Evolutionary conservation across 116 monocot species (phyloP).

Genomic region (Phalaenopsis hybrid): DNA sequence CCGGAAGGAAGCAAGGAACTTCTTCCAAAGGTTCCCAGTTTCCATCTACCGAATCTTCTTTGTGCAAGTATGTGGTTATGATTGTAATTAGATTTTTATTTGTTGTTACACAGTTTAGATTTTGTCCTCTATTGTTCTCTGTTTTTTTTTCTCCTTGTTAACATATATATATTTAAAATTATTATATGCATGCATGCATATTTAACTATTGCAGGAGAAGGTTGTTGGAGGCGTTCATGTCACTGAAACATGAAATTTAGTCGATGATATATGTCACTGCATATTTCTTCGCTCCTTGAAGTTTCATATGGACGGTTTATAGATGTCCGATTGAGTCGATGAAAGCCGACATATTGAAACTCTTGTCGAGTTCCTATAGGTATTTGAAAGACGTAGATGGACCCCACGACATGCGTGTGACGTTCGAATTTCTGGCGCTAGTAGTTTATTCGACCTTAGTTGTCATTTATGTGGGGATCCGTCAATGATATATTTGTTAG

Average conservation of each 20-base stretch:
- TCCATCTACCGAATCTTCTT: conserved; percentile 60
- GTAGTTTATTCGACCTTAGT: too few species aligned
- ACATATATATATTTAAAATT: neutral
- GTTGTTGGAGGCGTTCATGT: conserved; percentile 58
- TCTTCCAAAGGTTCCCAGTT: conserved; percentile 68
- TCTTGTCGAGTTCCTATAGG: too few species aligned
- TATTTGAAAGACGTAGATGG: too few species aligned
- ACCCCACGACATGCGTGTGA: too few species aligned
- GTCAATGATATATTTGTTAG: too few species aligned
- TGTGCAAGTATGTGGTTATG: conserved; percentile 63
- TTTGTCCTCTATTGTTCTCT: neutral
- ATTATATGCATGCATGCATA: neutral
- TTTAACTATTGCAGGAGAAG: conserved; percentile 47
- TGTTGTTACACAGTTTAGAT: conserved; percentile 5
- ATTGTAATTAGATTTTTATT: conserved; percentile 1
- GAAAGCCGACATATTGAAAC: too few species aligned
- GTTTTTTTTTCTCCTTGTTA: neutral
- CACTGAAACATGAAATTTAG: conserved; percentile 14
- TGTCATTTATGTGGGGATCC: too few species aligned
- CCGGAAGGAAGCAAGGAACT: conserved; percentile 90
- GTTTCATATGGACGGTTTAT: too few species aligned
- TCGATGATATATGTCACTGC: too few species aligned
- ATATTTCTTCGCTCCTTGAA: too few species aligned
- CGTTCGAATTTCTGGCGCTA: too few species aligned
- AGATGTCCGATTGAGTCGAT: too few species aligned